Evolutionary conservation across 202 grass and related monocot species (phyloP).

Genomic region (Zizania palustris): DNA sequence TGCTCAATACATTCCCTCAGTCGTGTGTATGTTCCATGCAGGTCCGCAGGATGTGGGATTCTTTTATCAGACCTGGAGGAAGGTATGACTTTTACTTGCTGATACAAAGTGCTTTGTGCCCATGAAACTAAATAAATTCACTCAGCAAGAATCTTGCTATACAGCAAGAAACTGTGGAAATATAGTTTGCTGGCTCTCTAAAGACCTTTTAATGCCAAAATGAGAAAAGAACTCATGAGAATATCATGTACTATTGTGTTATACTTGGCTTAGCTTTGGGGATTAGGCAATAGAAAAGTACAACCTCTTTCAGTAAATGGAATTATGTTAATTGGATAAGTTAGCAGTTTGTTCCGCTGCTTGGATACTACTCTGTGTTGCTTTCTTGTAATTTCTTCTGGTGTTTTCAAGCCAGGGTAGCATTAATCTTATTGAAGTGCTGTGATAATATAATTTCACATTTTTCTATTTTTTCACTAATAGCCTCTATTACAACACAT

Average conservation of each 20-base stretch:
- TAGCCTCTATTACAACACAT: too few relatives aligned
- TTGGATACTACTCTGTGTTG: background rate
- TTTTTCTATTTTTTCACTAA: too few relatives aligned
- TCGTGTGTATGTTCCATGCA: conserved; percentile 42
- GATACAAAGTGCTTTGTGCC: background rate
- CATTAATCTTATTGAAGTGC: conserved; percentile 19
- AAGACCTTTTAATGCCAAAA: conserved; percentile 7
- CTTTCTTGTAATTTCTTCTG: conserved; percentile 17
- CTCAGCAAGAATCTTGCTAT: conserved; percentile 22
- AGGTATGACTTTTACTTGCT: conserved; percentile 51
- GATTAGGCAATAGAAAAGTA: conserved; percentile 2
- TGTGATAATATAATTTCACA: conserved; percentile 10
- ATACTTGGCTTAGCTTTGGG: background rate
- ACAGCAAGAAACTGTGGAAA: conserved; percentile 6
- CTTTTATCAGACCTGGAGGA: conserved; percentile 85
- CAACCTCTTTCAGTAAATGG: background rate
- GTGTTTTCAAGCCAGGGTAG: conserved; percentile 9
- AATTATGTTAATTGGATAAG: background rate
- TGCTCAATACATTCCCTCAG: conserved; percentile 26
- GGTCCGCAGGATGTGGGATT: conserved; percentile 97
- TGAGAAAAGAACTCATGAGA: background rate
- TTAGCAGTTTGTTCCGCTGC: background rate
- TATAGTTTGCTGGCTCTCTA: conserved; percentile 16
- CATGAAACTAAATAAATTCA: conserved; percentile 1
- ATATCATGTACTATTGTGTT: conserved; percentile 9